phyloP scores from a whole-genome alignment of 1,284 basidiomycete species.

The Cutaneotrichosporon cutaneum region DNA sequence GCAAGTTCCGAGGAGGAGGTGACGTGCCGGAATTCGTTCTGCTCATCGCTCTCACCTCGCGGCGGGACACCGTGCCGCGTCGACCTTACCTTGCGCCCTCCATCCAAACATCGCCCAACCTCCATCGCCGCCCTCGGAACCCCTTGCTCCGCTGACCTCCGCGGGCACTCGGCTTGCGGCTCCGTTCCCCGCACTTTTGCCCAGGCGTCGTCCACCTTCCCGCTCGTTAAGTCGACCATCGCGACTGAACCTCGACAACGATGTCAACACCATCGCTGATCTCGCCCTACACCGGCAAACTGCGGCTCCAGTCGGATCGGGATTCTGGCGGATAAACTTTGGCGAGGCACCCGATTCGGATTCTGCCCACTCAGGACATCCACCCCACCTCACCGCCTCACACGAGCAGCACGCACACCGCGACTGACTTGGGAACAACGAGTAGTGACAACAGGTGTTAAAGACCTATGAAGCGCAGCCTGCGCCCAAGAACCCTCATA shows the following conservation, averaged over 20 bases:
- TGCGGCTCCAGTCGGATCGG: not conserved
- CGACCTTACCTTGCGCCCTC: no score
- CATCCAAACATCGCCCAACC: no score
- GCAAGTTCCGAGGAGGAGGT: not conserved
- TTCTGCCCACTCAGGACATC: not conserved
- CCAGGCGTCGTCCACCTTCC: not conserved
- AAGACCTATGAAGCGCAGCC: no score
- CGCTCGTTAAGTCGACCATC: no score
- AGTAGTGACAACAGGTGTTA: constrained; percentile 6
- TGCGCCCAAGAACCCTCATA: not conserved
- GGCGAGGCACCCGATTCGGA: not conserved
- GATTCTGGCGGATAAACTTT: not conserved
- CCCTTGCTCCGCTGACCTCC: not conserved
- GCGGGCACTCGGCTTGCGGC: not conserved
- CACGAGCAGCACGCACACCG: not conserved
- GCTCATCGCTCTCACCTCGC: not conserved
- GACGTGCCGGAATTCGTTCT: not conserved
- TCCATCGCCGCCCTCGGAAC: no score
- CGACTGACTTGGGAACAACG: not conserved
- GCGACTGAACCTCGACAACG: no score
- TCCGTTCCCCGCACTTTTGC: no score
- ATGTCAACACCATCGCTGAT: no score
- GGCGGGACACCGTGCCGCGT: no score
- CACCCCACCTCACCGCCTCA: not conserved
- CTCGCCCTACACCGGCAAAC: not conserved